phyloP scores from a whole-genome alignment of 768 basidiomycete genomes.

The Leccinum olivaceopallidum region DNA sequence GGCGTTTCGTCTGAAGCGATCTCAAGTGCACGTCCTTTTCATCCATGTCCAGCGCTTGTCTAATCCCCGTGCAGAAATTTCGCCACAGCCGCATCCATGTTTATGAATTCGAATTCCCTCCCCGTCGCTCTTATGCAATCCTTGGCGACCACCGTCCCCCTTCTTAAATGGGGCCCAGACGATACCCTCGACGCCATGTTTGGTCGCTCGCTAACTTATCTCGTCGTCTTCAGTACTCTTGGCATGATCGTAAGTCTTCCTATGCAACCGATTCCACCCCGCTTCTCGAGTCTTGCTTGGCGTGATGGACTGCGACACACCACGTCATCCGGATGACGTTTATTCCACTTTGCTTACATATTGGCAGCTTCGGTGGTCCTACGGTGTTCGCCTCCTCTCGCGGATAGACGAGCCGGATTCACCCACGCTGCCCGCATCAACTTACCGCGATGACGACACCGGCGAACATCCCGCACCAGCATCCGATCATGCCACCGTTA shows the following conservation, averaged over 20 bases:
- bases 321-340: neutral
- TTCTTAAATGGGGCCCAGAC: conserved; percentile 76
- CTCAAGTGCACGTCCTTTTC: conserved; percentile 65
- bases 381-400: conserved; percentile 81
- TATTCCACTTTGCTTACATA: neutral
- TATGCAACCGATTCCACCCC: too few relatives aligned
- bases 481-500: neutral
- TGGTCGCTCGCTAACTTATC: conserved; percentile 85
- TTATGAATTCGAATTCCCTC: conserved; percentile 94
- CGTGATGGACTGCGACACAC: neutral
- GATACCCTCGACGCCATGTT: conserved; percentile 90
- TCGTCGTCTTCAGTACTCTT: conserved; percentile 90
- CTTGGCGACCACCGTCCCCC: conserved; percentile 79
- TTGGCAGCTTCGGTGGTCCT: conserved; percentile 84
- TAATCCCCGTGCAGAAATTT: conserved; percentile 52
- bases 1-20: conserved; percentile 64
- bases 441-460: conserved; percentile 15
- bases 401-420: conserved; percentile 36
- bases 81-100: conserved; percentile 80
- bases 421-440: neutral
- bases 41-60: neutral
- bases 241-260: conserved; percentile 82
- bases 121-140: conserved; percentile 95
- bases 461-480: neutral
- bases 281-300: neutral